Base-by-base conservation (phyloP, 164 flowering plant species). In the Liriodendron chinense region DNA sequence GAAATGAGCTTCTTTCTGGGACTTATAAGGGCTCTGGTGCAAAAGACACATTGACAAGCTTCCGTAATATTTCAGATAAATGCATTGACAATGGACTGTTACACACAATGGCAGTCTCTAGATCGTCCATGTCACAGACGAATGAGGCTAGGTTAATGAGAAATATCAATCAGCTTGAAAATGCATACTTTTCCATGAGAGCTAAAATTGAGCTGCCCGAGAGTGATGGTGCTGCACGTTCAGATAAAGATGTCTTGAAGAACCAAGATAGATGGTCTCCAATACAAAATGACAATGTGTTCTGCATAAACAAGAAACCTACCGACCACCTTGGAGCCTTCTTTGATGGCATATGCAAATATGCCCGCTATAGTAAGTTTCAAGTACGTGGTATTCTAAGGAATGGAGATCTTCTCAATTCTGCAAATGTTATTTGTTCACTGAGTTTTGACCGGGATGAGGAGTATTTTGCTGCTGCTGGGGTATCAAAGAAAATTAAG, bases 381-480 rank as follows among this genome's bases (percentile, higher is more conserved):
- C 88, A 88, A 87, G 90, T 87, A 48, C 82, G 92, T 43, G 96
- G 97, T 14, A 75, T 82, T 69, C 77, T 92, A 76, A 85, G 94
- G 83, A 94, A 82, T 83, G 90, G 89, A 49, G 99, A 93, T 65
- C 88, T 94, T 74, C 84, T 82, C 71, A 91, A 80, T 72, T 87
- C 94, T 75, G 91, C 98, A 64, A 96, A 94, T 89, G 99, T 94
- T 8, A 91, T 94, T 68, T 93, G 97, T 83, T 94, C 99, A 50
- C 75, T 96, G 83, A 88, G 98, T 85, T 96, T 96, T 87, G 98
- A 94, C 80, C 87, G 94, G 28, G 98, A 96, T 82, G 92, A 86
- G 77, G 99, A 94, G 43, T 93, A 90, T 75, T 93, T 96, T 78
- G 99, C 99, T 81, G 85, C 99, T 78, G 98, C 98, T 82, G 99